Base-by-base conservation (phyloP, 495 filamentous ascomycete species). In the Hypoxylon lenormandii region DNA sequence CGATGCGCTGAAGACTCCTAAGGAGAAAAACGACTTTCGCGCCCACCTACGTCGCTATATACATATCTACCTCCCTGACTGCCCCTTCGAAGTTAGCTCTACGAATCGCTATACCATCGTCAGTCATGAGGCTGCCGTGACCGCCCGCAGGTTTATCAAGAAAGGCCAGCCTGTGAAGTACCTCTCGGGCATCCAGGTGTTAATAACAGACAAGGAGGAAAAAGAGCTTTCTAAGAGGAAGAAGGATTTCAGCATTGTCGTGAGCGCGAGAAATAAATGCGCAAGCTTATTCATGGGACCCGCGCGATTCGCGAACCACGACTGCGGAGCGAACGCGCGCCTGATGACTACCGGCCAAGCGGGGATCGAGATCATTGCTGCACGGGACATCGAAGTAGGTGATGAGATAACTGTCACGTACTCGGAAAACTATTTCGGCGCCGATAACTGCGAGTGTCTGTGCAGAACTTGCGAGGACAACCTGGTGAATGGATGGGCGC, bases 391-490 rank as follows among this genome's bases (percentile, higher is more conserved):
- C 26, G 85, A 90, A 21, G 81, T 90, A 2, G 96, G 93, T 3
- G 94, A 97, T 60, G 95, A 98, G 77, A 96, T 99, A 65, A 98
- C 96, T 0, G 94, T 98, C 0, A 91, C 87, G 3, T 99, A 99
- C 74, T 91, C 94, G 11, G 93, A 96, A 30, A 91, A 95, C 72
- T 99, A 99, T 74, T 99, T 99, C 78, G 95, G 96, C 3, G 88
- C 90, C 37, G 89, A 93, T 70, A 99, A 99, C 70, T 92, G 92
- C 73, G 96, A 99, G 75, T 99, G 95, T 77, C 82, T 99, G 1
- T 99, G 95, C 76, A 80, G 82, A 60, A 94, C 91, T 0, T 99
- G 95, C 72, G 95, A 99, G 78, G 78, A 82, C n/a, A 79, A 82
- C 10, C 80, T 83, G 57, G 81, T 84, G 23, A 97, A 96, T 78